phyloP scores from a whole-genome alignment of 2,329 filamentous ascomycete species.

The Aspergillus transmontanensis region DNA sequence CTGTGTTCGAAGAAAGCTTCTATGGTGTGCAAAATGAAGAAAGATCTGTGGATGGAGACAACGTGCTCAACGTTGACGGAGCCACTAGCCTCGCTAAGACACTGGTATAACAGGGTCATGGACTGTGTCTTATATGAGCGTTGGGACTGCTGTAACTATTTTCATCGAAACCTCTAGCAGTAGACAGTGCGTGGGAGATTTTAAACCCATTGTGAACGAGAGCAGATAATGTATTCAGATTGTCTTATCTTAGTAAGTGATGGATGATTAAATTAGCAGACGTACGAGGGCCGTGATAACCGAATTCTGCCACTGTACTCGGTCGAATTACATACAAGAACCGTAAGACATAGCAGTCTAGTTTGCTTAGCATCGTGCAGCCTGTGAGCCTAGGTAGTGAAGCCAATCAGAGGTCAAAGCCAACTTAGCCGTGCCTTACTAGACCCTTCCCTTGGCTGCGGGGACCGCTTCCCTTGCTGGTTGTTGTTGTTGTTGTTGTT shows the following conservation, averaged over 20 bases:
- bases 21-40: constrained; percentile 66
- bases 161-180: background rate
- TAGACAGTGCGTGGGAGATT: background rate
- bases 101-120: background rate
- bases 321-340: background rate
- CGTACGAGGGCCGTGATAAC: background rate
- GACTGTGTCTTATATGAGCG: background rate
- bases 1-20: constrained; percentile 84
- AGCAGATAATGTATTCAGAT: background rate
- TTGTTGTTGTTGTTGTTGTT: background rate
- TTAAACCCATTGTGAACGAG: background rate
- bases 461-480: constrained; percentile 5
- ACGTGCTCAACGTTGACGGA: constrained; percentile 35
- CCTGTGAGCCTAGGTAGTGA: background rate
- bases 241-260: background rate
- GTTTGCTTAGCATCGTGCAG: background rate
- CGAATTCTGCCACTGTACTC: background rate
- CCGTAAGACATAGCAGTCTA: background rate
- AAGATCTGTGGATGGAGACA: constrained; percentile 12
- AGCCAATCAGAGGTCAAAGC: constrained; percentile 13
- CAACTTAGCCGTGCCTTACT: constrained; percentile 20
- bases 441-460: background rate
- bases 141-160: background rate
- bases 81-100: constrained; percentile 48
- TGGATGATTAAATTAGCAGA: background rate